Percentiles rank a stretch among this genome's conserved stretches.
Evolutionary conservation across 169 alveolate species (phyloP).

Genomic region (Cryptosporidium sp.): DNA sequence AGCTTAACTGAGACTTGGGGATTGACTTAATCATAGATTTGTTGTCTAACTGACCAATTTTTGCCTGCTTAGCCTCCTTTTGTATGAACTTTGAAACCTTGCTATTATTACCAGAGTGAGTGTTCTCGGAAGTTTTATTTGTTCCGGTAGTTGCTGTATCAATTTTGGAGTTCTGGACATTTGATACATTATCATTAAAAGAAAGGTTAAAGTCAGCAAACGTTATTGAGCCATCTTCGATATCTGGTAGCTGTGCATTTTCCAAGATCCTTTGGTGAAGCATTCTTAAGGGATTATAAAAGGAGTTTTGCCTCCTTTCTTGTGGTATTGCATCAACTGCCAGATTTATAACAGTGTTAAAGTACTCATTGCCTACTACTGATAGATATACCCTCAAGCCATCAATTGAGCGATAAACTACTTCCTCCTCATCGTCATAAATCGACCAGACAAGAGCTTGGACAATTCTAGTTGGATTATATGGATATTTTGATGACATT

Average conservation of each 20-base stretch:
- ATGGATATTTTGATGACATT: slow-evolving; percentile 72
- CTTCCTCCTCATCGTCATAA: slow-evolving; percentile 73
- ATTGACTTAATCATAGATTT: background rate
- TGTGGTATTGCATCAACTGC: slow-evolving; percentile 63
- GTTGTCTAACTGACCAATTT: background rate
- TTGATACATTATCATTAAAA: background rate
- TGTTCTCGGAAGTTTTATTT: slow-evolving; percentile 49
- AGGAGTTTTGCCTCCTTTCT: slow-evolving; percentile 49
- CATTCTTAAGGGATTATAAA: slow-evolving; percentile 35
- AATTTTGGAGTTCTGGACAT: background rate
- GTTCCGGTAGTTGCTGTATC: background rate
- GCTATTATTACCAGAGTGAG: slow-evolving; percentile 45
- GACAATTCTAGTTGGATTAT: slow-evolving; percentile 69
- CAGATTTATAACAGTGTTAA: slow-evolving; percentile 52
- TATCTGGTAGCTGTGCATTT: slow-evolving; percentile 66
- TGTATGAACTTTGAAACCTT: slow-evolving; percentile 9
- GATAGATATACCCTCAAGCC: slow-evolving; percentile 64
- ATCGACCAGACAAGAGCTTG: slow-evolving; percentile 76
- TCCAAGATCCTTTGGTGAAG: slow-evolving; percentile 55
- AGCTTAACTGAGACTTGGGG: background rate
- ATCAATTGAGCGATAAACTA: slow-evolving; percentile 66
- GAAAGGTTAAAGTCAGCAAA: slow-evolving; percentile 58
- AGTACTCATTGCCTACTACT: slow-evolving; percentile 71
- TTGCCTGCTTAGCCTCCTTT: background rate
- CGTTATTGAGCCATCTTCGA: slow-evolving; percentile 53